phyloP scores from a whole-genome alignment of 768 basidiomycete genomes.

The Tulasnella sp. region DNA sequence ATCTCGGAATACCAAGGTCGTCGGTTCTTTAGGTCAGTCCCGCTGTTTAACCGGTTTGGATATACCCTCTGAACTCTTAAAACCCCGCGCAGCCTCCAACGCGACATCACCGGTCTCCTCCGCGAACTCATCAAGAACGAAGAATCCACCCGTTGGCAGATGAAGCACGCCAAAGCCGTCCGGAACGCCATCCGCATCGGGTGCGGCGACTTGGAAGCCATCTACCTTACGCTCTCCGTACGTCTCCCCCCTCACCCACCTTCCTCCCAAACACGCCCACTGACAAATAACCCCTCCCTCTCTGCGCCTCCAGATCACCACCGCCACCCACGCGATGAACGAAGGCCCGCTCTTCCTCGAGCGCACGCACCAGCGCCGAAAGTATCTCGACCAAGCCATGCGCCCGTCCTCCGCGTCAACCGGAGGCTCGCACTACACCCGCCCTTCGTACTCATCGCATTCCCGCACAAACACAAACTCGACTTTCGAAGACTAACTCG shows the following conservation, averaged over 20 bases:
- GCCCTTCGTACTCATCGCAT: background rate
- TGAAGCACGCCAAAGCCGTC: constrained; percentile 9
- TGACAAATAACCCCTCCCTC: background rate
- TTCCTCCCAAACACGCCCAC: background rate
- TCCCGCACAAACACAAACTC: background rate
- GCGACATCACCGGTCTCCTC: constrained; percentile 9
- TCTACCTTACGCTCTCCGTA: constrained; percentile 11
- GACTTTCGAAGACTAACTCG: background rate
- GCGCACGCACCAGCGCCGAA: background rate
- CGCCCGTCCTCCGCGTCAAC: background rate
- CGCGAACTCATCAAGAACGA: constrained; percentile 11
- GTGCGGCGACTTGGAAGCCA: constrained; percentile 9
- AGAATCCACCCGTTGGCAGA: constrained; percentile 10
- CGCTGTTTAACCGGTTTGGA: background rate
- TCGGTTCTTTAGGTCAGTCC: constrained; percentile 10
- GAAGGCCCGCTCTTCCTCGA: background rate
- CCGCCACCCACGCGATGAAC: background rate
- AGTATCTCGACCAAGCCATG: background rate
- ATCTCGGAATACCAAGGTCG: constrained; percentile 10
- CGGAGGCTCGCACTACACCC: background rate
- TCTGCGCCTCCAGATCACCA: background rate
- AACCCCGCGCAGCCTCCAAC: background rate
- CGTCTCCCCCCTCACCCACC: background rate
- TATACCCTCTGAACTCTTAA: background rate
- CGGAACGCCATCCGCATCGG: constrained; percentile 12